Percentiles rank a stretch among this genome's conserved stretches.
Conservation (phyloP, 2,329 filamentous ascomycete genomes). For the Fusarium acutatum region DNA sequence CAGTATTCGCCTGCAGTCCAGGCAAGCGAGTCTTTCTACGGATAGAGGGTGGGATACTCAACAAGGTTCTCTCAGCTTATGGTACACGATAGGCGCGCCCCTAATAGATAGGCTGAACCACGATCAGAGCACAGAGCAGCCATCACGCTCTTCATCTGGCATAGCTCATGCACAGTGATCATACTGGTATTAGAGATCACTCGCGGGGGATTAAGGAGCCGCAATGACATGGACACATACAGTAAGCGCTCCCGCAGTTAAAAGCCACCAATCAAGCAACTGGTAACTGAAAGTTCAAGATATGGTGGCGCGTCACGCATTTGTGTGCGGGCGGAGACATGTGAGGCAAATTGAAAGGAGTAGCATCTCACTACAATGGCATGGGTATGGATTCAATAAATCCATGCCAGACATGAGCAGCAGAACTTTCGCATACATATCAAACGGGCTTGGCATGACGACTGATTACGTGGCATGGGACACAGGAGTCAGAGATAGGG, state of each 20-base stretch:
- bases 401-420: neutral
- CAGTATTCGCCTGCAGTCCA: neutral
- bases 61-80: neutral
- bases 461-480: neutral
- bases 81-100: neutral
- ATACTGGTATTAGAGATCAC: no score
- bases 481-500: neutral
- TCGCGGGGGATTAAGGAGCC: neutral
- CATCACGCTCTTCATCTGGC: neutral
- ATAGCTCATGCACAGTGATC: neutral
- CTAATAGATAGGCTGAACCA: neutral
- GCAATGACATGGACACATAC: neutral
- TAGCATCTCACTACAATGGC: neutral
- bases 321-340: neutral
- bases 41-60: no score
- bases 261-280: neutral
- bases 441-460: neutral
- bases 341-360: neutral
- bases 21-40: no score
- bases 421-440: neutral
- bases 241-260: neutral
- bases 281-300: neutral
- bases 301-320: neutral
- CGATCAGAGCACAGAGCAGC: neutral
- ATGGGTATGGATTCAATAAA: neutral